These are phyloP conservation scores for Cyclocybe cylindracea DNA, from an alignment of 768 basidiomycete genomes.

Conservation along the genomic window DNA sequence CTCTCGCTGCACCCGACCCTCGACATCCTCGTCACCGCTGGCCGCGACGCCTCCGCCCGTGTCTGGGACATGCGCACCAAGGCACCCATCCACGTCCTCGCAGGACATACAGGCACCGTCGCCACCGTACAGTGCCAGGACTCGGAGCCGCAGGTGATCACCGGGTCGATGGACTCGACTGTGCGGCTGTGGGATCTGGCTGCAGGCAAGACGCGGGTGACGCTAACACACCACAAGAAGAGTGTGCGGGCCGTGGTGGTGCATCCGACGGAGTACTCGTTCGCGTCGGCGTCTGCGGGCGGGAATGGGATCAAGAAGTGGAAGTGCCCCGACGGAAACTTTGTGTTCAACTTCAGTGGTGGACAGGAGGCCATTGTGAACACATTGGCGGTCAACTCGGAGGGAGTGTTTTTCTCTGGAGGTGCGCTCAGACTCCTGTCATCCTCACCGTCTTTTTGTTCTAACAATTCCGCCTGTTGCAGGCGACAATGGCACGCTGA, in stretches of 20 bases:
- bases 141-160: conserved; percentile 97
- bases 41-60: conserved; percentile 94
- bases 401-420: conserved; percentile 97
- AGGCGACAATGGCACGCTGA: conserved; percentile 92
- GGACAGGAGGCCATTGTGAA: conserved; percentile 99
- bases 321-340: conserved; percentile 96
- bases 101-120: conserved; percentile 94
- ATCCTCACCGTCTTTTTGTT: neutral
- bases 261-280: conserved; percentile 95
- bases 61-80: conserved; percentile 99
- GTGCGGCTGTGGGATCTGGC: conserved; percentile 98
- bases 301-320: conserved; percentile 99
- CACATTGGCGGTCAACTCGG: conserved; percentile 88
- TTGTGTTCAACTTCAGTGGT: conserved; percentile 95
- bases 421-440: conserved; percentile 49
- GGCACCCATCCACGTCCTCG: conserved; percentile 89
- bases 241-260: conserved; percentile 92
- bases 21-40: conserved; percentile 92
- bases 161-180: conserved; percentile 98
- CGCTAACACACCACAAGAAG: conserved; percentile 99
- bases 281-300: conserved; percentile 94
- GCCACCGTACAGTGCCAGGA: conserved; percentile 97
- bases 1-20: conserved; percentile 93
- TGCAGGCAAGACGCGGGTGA: conserved; percentile 95
- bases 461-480: conserved; percentile 6